A percentile compares a stretch with the other conserved stretches of the same genome.
Evolutionary conservation across 495 filamentous ascomycete species (phyloP).

Genomic region (Astrothelium subdiscretum): DNA sequence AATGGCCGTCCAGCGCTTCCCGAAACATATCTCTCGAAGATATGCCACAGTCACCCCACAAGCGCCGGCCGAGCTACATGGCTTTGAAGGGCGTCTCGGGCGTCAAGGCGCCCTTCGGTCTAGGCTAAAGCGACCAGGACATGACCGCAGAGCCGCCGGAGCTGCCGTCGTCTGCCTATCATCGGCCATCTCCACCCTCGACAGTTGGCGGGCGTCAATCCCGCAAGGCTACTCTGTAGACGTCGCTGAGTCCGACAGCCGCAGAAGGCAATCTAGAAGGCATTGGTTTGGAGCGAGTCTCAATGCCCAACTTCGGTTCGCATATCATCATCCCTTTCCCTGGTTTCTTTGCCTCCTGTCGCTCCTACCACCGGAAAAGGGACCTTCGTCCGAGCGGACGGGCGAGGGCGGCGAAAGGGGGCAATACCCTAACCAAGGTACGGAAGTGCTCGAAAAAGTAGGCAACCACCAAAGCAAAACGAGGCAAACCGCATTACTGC

Average conservation of each 20-base stretch:
- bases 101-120: not conserved
- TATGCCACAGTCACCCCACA: not conserved
- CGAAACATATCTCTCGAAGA: not conserved
- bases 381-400: too few relatives aligned
- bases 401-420: too few relatives aligned
- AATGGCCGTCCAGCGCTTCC: not conserved
- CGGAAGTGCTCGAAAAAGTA: not conserved
- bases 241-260: not conserved
- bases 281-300: not conserved
- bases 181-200: too few relatives aligned
- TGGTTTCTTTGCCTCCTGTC: too few relatives aligned
- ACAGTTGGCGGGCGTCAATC: too few relatives aligned
- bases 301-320: not conserved
- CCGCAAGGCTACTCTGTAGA: too few relatives aligned
- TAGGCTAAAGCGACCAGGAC: not conserved
- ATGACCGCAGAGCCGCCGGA: not conserved
- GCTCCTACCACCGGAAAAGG: too few relatives aligned
- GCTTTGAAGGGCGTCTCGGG: not conserved
- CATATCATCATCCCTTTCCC: too few relatives aligned
- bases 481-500: not conserved
- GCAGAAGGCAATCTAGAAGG: not conserved
- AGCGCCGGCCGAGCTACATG: not conserved
- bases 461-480: not conserved
- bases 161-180: not conserved
- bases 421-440: not conserved